Evolutionary conservation across 1,284 basidiomycete genomes (phyloP), one percentile per base, ranked within the genome.

Genomic region (Cutaneotrichosporon daszewskae): DNA sequence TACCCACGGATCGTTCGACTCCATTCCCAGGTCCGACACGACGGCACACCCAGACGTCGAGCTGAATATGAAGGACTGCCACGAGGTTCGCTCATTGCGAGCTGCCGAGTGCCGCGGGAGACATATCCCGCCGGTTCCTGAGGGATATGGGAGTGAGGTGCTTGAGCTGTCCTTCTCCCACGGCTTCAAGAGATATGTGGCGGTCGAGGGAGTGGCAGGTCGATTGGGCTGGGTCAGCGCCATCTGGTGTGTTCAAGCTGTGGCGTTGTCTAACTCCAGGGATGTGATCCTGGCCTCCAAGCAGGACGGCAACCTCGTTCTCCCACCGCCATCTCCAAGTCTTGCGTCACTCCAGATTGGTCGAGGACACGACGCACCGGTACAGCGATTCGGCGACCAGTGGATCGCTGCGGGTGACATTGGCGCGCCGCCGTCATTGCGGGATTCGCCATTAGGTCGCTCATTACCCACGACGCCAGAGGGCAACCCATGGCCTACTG

Each of bases 201-300:
- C 60, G 1, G 63, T 69, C 1, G 66, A 69, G 35, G 64, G 63
- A 14, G 57, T 65, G 3, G 57, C 50, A 3, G 63, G 64, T 3
- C 44, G 64, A 14, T 39, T 65, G 9, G 60, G 59, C 8, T 69
- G 67, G 67, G 55, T 65, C 40, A 62, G 59, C 37, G 60, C 67
- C 0, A 62, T 69, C 22, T 65, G 67, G 66, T 64, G 43, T 54
- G 65, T 23, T 1, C 3, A 2, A 22, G 20, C 16, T 14, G 11
- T 23, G 11, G 18, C 10, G 22, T n/a, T 3, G 13, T 25, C 27
- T 22, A 25, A 10, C 16, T 32, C 26, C 35, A 66, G 61, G 60
- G 62, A 65, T 32, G 61, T 62, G 11, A 45, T 65, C 1, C 49
- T 61, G 1, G 61, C 58, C 9, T 56, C 54, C 38, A 64, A 66